A percentile compares a stretch with the other conserved stretches of the same genome.
These are phyloP conservation scores for Beauveria asiatica DNA, from an alignment of 2,329 filamentous ascomycete species.

Conservation along the genomic window DNA sequence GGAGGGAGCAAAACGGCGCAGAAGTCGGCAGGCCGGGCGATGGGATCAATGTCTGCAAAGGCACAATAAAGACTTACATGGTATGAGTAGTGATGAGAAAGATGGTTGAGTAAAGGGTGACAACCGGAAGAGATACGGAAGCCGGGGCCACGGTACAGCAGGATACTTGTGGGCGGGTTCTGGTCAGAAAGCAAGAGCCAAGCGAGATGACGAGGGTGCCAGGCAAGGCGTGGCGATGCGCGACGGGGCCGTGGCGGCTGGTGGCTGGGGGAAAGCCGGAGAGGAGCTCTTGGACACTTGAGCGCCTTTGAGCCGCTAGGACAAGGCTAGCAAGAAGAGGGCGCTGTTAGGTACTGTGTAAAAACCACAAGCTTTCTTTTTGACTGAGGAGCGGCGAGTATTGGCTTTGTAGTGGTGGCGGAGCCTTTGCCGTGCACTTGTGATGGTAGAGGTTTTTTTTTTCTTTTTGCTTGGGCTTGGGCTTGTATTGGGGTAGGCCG, in stretches of 20 bases:
- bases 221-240: constrained; percentile 1
- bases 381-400: background rate
- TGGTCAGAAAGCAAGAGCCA: constrained; percentile 2
- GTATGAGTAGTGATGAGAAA: background rate
- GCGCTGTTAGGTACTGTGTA: background rate
- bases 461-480: background rate
- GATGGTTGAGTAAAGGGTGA: background rate
- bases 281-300: background rate
- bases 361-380: background rate
- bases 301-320: background rate
- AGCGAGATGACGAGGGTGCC: background rate
- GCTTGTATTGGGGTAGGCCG: background rate
- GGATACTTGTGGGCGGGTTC: background rate
- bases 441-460: background rate
- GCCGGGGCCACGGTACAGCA: background rate
- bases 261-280: background rate
- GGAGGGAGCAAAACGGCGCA: background rate
- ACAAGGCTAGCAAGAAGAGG: background rate
- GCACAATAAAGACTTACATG: background rate
- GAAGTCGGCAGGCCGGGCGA: background rate
- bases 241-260: constrained; percentile 1
- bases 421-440: background rate
- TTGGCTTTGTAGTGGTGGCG: background rate
- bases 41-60: background rate
- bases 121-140: background rate